A percentile compares a stretch with the other conserved stretches of the same genome.
phyloP scores from a whole-genome alignment of 306 rosid genomes.

The Aeschynomene evenia region DNA sequence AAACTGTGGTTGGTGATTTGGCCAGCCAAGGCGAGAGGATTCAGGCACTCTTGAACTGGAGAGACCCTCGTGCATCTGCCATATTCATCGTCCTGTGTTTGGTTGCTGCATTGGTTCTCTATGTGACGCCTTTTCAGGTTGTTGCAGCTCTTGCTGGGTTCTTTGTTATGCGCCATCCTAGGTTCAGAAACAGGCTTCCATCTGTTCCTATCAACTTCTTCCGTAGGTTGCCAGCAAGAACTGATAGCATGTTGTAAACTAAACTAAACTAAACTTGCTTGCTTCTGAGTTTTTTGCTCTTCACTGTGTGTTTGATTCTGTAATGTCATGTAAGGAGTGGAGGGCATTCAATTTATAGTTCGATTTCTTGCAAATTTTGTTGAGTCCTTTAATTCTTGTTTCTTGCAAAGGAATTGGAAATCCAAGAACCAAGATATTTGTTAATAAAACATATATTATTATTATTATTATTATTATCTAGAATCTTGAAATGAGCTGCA shows the following conservation, averaged over 20 bases:
- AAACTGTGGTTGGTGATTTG: constrained; percentile 39
- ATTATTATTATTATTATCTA: too few relatives aligned
- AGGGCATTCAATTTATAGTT: too few relatives aligned
- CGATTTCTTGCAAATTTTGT: too few relatives aligned
- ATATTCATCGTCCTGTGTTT: constrained; percentile 29
- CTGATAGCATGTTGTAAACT: constrained; percentile 44
- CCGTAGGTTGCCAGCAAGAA: constrained; percentile 41
- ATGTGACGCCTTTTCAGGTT: constrained; percentile 40
- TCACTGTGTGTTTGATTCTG: not conserved
- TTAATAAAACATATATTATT: too few relatives aligned
- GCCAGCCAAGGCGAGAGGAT: constrained; percentile 51
- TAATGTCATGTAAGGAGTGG: not conserved
- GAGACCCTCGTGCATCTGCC: constrained; percentile 48
- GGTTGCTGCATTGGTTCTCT: constrained; percentile 16
- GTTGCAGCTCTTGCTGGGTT: constrained; percentile 37
- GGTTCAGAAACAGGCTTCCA: constrained; percentile 38
- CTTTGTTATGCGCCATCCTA: constrained; percentile 43
- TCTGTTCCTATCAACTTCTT: constrained; percentile 40
- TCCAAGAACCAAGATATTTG: too few relatives aligned
- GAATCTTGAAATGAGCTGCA: too few relatives aligned
- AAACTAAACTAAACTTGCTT: too few relatives aligned
- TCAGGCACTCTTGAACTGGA: constrained; percentile 51
- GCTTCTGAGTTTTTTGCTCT: not conserved
- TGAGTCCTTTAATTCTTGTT: too few relatives aligned
- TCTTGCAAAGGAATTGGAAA: too few relatives aligned